phyloP scores from a whole-genome alignment of 2,329 filamentous ascomycete species.

The Penicillium psychrosexuale region DNA sequence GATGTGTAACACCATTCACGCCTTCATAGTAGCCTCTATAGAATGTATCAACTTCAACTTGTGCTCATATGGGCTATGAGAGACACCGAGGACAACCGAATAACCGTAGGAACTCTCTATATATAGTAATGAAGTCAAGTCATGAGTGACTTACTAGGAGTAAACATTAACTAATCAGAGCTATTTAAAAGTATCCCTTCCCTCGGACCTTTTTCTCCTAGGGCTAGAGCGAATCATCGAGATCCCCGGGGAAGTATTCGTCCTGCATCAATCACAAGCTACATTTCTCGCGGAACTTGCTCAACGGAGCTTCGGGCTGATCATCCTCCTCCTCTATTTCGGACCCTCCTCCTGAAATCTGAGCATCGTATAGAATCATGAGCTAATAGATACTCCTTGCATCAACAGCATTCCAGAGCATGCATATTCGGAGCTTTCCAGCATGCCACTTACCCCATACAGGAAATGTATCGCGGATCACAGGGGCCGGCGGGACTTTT shows the following conservation, averaged over 20 bases:
- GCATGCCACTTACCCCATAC: slow-evolving; percentile 9
- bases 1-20: background rate
- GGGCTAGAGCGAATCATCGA: background rate
- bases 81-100: background rate
- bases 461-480: slow-evolving; percentile 4
- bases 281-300: background rate
- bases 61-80: background rate
- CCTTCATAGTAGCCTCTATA: background rate
- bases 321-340: background rate
- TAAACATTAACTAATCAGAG: background rate
- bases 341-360: background rate
- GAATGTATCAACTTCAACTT: background rate
- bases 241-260: background rate
- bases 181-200: background rate
- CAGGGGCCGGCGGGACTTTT: background rate
- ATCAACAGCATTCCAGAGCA: slow-evolving; percentile 1
- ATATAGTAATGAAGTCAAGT: background rate
- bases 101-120: background rate
- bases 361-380: background rate
- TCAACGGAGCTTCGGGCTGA: background rate
- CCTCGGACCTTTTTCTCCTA: background rate
- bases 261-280: background rate
- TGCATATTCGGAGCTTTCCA: slow-evolving; percentile 13
- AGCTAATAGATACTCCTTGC: slow-evolving; percentile 1
- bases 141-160: background rate